Base-by-base conservation (phyloP, 192 early-diverging fungal species). In the Rhizophagus clarus region DNA sequence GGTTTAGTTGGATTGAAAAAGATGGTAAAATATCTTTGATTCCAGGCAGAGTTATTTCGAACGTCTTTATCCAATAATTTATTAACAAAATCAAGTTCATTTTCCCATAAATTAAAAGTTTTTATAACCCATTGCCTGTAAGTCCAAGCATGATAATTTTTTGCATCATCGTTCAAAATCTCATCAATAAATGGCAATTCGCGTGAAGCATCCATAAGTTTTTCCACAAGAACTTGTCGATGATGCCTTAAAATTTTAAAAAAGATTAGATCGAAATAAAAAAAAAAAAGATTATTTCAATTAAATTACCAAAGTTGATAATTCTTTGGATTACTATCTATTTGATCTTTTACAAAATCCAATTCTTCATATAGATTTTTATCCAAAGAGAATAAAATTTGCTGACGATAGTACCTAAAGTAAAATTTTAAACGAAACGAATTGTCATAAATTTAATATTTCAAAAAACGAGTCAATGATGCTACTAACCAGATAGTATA, bases 61-160 rank as follows among this genome's bases (percentile, higher is more conserved):
- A 98, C 87, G 83, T 99, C 98, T 63, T 90, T 80, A 26, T 87
- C 85, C 37, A 99, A 77, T 80, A 94, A 82, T 6, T 89, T 83
- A n/a, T 96, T 87, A 3, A 94, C 83, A 81, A 94, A 97, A 11
- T 40, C 69, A 32, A 96, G 79, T 83, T 99, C 97, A 28, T 87
- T 84, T 42, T 91, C 84, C 96, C 96, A 99, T 5, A 91, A 72
- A 28, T 88, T 85, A 80, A 95, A 98, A 26, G 83, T 85, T 24
- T 75, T 82, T 8, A 98, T 87, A 24, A 98, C 87, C 96, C 97
- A 98, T 84, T 99, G 97, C 60, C 97, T 91, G 83, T 99, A 98
- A 2, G 93, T 90, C 98, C 98, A 99, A 0, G 95, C 95, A 85
- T 99, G 98, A 82, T 99, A 99, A 84, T 99, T 99, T 83, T 99